Evolutionary conservation across 345 rosid genomes (phyloP).

Genomic region (Eucalyptus guilfoylei): DNA sequence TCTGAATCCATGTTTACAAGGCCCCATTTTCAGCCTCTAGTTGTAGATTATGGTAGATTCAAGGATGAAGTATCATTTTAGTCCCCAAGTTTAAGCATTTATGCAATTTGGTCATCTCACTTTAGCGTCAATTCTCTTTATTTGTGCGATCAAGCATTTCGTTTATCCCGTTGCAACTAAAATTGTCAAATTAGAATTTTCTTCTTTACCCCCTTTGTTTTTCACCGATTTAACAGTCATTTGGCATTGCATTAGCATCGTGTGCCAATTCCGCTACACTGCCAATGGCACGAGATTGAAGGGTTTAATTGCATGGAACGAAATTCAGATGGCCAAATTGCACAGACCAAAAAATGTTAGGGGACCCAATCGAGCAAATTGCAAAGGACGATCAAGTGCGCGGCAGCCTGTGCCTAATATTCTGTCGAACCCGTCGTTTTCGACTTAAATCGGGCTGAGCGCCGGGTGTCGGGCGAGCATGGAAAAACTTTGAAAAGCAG

Average conservation of each 20-base stretch:
- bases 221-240: neutral
- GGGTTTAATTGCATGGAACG: neutral
- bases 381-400: neutral
- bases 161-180: rapidly evolving
- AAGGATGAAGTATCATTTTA: neutral
- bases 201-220: neutral
- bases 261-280: neutral
- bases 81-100: neutral
- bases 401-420: neutral
- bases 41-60: neutral
- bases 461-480: neutral
- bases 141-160: neutral
- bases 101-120: neutral
- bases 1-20: neutral
- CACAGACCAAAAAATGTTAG: neutral
- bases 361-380: neutral
- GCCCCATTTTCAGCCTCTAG: neutral
- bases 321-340: neutral
- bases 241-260: too few species aligned
- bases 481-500: neutral
- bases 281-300: neutral
- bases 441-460: neutral
- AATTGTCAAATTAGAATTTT: neutral
- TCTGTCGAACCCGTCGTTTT: neutral
- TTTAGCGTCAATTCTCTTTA: neutral